Evolutionary conservation across 805 yeast species (phyloP), one percentile per base, ranked within the genome.

Genomic region (Pichia californica): DNA sequence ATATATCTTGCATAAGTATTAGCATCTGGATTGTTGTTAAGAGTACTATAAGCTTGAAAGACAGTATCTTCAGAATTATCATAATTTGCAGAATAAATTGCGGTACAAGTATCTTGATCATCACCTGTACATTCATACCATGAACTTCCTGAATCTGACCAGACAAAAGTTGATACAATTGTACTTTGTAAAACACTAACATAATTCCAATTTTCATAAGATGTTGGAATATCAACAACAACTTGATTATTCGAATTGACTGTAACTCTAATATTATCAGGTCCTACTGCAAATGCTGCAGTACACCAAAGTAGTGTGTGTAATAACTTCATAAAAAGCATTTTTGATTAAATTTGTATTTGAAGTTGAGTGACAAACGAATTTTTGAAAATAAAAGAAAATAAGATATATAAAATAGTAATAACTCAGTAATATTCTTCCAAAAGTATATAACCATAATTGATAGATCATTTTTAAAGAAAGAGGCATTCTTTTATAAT

Each of bases 201-300:
- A 6, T 28, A 27, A 9, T 41, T 10, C 36, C 33, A 46, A 6
- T 45, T 33, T 16, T 36, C 43, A 16, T 28, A 11, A 21, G 43
- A 28, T 4, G 37, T 28, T 19, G 57, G 57, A 26, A 53, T 28
- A 26, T 45, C 49, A 39, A 52, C 33, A 18, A 36, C 39, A 19
- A 49, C 30, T 28, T 35, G 39, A 5, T 44, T 18, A 7, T 19
- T 16, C 3, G 23, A 16, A 18, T 33, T 33, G 13, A 33, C 36
- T 8, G n/a, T 18, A 33, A 33, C 20, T 19, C 13, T 27, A 27
- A 27, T 27, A 10, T 27, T 10, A 13, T 8, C 13, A 10, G 30
- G 30, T 2, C 30, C 30, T 4, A 27, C 30, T 27, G 30, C 30
- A 9, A 27, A 27, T 13, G 30, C 30, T 9, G 11, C 13, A 27